These are phyloP conservation scores for Apiotrichum montevideense DNA, from an alignment of 1,284 basidiomycete species.

Conservation along the genomic window DNA sequence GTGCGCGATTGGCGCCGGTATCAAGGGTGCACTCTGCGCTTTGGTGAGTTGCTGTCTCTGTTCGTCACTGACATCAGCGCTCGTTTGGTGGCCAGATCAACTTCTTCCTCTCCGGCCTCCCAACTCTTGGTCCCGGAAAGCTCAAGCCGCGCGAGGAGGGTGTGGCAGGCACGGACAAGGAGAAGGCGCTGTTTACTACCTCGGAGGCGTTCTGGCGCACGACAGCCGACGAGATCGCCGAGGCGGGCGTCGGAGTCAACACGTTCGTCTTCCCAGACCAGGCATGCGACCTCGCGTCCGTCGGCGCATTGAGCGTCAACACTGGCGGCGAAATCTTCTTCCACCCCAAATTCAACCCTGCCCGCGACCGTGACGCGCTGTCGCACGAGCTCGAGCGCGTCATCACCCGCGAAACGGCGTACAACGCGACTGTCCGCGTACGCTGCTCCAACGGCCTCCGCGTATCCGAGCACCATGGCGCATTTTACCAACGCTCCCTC, in stretches of 20 bases:
- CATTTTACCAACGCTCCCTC: slow-evolving; percentile 68
- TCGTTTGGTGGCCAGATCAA: slow-evolving; percentile 80
- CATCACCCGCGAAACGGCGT: slow-evolving; percentile 67
- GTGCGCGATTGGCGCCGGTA: slow-evolving; percentile 70
- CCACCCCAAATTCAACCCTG: slow-evolving; percentile 78
- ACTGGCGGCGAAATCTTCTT: slow-evolving; percentile 94
- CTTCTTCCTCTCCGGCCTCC: slow-evolving; percentile 71
- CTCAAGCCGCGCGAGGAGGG: slow-evolving; percentile 61
- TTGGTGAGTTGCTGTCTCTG: slow-evolving; percentile 39
- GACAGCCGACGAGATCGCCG: slow-evolving; percentile 79
- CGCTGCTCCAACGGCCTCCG: slow-evolving; percentile 81
- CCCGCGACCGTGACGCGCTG: slow-evolving; percentile 63
- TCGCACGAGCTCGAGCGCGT: slow-evolving; percentile 68
- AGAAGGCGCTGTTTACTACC: slow-evolving; percentile 70
- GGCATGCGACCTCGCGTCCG: slow-evolving; percentile 80
- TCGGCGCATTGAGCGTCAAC: slow-evolving; percentile 65
- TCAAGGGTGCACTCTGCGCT: slow-evolving; percentile 66
- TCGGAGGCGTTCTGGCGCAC: slow-evolving; percentile 72
- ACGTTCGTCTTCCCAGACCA: slow-evolving; percentile 79
- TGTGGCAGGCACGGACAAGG: slow-evolving; percentile 83
- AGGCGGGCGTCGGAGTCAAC: slow-evolving; percentile 84
- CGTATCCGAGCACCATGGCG: slow-evolving; percentile 67
- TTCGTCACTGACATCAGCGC: slow-evolving; percentile 44
- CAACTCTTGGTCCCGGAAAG: slow-evolving; percentile 71
- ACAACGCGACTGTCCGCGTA: slow-evolving; percentile 73